Percentiles rank a stretch among this genome's conserved stretches.
Conservation (phyloP, 176 grass and related monocot species). For the Microstegium vimineum region DNA sequence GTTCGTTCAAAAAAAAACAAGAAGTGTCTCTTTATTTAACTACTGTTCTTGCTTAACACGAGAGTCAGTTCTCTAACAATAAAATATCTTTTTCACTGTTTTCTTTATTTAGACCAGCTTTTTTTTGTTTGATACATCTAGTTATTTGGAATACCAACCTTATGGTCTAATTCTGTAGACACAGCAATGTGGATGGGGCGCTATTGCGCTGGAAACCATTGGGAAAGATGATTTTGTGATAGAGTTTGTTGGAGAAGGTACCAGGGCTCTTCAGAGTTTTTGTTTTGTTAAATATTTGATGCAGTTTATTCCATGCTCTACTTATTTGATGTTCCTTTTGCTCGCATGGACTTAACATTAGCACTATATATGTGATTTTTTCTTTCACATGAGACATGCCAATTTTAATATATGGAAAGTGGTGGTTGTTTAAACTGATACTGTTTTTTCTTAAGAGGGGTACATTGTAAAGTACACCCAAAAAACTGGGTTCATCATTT, state of each 20-base stretch:
- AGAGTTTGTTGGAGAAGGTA: conserved; percentile 99
- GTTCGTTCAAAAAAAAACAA: background rate
- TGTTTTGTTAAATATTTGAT: background rate
- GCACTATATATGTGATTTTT: background rate
- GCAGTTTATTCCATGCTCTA: background rate
- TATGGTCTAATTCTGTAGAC: conserved; percentile 48
- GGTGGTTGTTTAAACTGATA: background rate
- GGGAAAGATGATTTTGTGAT: conserved; percentile 88
- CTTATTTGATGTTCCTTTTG: background rate
- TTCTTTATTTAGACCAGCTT: background rate
- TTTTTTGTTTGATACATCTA: background rate
- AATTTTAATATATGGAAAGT: background rate
- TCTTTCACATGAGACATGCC: background rate
- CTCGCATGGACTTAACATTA: background rate
- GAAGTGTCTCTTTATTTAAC: background rate
- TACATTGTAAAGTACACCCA: background rate
- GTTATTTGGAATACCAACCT: background rate
- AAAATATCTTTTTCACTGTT: background rate
- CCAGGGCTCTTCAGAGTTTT: background rate
- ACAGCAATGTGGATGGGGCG: conserved; percentile 79
- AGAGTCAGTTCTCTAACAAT: background rate
- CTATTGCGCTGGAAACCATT: conserved; percentile 58
- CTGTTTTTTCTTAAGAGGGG: background rate
- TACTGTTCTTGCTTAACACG: conserved; percentile 1
- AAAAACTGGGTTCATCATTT: background rate